Conservation (phyloP, 1,139 yeast genomes). For the Yamadazyma mexicana region DNA sequence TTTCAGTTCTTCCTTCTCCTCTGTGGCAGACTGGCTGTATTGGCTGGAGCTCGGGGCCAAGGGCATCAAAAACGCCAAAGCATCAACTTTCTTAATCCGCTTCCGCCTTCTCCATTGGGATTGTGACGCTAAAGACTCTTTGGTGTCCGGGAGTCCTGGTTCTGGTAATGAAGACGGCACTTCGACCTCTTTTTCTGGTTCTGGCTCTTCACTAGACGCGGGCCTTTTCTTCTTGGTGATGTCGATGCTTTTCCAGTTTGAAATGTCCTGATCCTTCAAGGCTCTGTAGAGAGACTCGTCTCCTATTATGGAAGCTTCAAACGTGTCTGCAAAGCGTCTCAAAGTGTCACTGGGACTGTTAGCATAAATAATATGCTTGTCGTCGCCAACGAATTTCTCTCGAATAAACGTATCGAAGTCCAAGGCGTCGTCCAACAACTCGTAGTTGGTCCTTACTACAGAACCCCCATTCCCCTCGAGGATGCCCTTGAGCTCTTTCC, state of each 20-base stretch:
- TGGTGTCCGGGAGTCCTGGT: neutral
- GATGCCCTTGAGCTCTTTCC: slow-evolving; percentile 5
- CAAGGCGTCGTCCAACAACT: slow-evolving; percentile 6
- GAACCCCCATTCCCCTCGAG: slow-evolving; percentile 7
- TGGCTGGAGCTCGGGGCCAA: neutral
- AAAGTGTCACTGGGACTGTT: slow-evolving; percentile 6
- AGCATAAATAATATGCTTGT: slow-evolving; percentile 2
- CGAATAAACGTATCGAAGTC: slow-evolving; percentile 6
- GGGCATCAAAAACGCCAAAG: slow-evolving; percentile 14
- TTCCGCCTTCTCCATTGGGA: slow-evolving; percentile 13
- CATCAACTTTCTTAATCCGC: slow-evolving; percentile 10
- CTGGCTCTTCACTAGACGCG: slow-evolving; percentile 9
- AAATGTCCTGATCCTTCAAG: slow-evolving; percentile 4
- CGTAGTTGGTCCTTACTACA: slow-evolving; percentile 4
- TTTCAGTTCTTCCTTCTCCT: neutral
- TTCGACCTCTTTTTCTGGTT: neutral
- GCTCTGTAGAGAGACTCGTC: slow-evolving; percentile 7
- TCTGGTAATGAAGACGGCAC: no score
- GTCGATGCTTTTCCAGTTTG: neutral
- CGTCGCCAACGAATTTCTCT: slow-evolving; percentile 4
- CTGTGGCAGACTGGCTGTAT: neutral
- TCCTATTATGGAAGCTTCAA: slow-evolving; percentile 3
- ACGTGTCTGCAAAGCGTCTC: slow-evolving; percentile 6
- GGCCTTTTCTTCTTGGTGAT: slow-evolving; percentile 3
- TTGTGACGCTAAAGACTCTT: slow-evolving; percentile 1